phyloP scores from a whole-genome alignment of 179 eudicot genomes.

The Beta corolliflora region DNA sequence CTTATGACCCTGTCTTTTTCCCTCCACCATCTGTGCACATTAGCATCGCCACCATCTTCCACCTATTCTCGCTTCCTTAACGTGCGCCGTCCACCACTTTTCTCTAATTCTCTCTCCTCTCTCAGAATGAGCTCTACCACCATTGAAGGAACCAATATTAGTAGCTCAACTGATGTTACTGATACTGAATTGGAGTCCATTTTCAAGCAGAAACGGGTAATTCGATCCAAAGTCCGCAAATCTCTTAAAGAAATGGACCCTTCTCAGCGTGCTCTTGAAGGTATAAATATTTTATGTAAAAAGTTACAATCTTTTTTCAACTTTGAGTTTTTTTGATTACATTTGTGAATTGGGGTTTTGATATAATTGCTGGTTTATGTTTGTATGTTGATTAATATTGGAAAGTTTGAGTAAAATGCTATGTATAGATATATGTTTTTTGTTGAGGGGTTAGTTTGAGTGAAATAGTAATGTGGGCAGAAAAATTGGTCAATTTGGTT shows the following conservation, averaged over 20 bases:
- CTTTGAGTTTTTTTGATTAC: background rate
- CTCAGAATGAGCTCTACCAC: conserved; percentile 48
- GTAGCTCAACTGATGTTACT: background rate
- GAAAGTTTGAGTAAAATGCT: background rate
- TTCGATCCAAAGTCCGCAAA: conserved; percentile 62
- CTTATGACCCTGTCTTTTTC: conserved; percentile 20
- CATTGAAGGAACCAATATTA: background rate
- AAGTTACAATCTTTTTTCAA: conserved; percentile 9
- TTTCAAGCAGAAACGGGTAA: conserved; percentile 58
- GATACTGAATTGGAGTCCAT: conserved; percentile 48
- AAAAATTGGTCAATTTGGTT: background rate
- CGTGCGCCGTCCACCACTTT: conserved; percentile 32
- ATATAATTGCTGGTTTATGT: background rate
- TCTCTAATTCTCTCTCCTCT: conserved; percentile 18
- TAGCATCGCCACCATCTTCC: conserved; percentile 32
- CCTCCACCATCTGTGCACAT: conserved; percentile 29
- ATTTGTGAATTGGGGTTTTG: conserved; percentile 14
- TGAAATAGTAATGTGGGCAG: background rate
- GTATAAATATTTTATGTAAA: conserved; percentile 23
- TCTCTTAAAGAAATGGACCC: conserved; percentile 77
- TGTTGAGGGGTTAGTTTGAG: background rate
- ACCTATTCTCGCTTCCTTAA: conserved; percentile 21
- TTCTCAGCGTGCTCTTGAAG: conserved; percentile 60
- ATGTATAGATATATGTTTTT: background rate
- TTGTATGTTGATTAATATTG: background rate